Evolutionary conservation across 1,139 yeast genomes (phyloP), one percentile per base, ranked within the genome.

Genomic region (Yamadazyma pseudoaaseri): DNA sequence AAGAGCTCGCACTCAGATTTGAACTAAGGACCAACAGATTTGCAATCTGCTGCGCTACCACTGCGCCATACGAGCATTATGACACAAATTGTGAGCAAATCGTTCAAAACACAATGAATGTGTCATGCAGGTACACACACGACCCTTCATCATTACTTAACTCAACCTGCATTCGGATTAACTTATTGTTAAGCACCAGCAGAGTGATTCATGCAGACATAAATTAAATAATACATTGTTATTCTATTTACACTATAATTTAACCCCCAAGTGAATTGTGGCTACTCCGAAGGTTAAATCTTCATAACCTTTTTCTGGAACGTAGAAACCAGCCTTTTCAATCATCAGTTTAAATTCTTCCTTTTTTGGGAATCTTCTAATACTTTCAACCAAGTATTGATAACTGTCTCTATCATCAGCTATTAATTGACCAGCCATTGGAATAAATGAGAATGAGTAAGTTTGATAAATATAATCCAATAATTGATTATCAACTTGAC

Each of bases 271-370:
- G 56, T 92, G 99, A 44, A 92, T 89, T 34, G 96, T 89, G 35
- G 97, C 96, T 36, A 90, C 85, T 37, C 99, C 99, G 60, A 86
- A 86, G n/a, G 97, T 86, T 54, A 92, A 72, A 61, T 86, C 86
- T 65, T 92, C 97, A 59, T 90, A 92, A 33, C 98, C 98, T 37
- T 76, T 76, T 46, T 94, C 94, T 14, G 76, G 76, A 37, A 86
- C 82, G 43, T 84, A 83, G 59, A 92, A 92, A 1, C 99, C 99
- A 5, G 97, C 97, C 54, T 86, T 81, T 58, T 87, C 81, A 54
- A 92, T 89, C 98, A 92, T 92, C 16, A 69, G 61, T 43, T 90
- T 89, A 65, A 92, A 94, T 36, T 82, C 80, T 52, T 89, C 96
- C 68, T 92, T 97, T 48, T 79, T 73, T 7, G 98, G 98, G 71